phyloP scores from a whole-genome alignment of 176 grass and related monocot genomes.

The Carex parvula region DNA sequence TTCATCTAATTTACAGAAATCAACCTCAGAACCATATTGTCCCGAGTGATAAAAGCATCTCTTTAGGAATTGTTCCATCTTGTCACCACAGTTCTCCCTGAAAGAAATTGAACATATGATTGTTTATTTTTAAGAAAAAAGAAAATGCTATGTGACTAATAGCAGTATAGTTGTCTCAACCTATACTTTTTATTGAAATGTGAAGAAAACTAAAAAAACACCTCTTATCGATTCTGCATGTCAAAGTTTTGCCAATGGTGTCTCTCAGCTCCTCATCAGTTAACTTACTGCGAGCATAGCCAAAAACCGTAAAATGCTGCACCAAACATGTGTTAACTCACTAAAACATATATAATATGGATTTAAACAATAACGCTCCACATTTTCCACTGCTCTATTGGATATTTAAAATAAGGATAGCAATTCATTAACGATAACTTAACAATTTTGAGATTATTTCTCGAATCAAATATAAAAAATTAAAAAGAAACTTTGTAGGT shows the following conservation, averaged over 20 bases:
- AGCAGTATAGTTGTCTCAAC: background rate
- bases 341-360: constrained; percentile 16
- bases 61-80: constrained; percentile 84
- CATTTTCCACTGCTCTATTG: background rate
- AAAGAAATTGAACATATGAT: constrained; percentile 9
- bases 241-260: constrained; percentile 73
- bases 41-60: constrained; percentile 90
- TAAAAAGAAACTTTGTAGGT: background rate
- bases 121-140: background rate
- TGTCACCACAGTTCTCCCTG: constrained; percentile 78
- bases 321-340: constrained; percentile 34
- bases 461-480: background rate
- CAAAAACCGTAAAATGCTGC: constrained; percentile 94
- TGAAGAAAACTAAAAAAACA: constrained; percentile 8
- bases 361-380: background rate
- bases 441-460: background rate
- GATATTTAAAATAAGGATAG: background rate
- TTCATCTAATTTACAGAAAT: constrained; percentile 66
- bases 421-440: background rate
- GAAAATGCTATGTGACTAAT: background rate
- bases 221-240: constrained; percentile 88
- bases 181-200: background rate
- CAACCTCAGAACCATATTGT: constrained; percentile 70
- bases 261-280: constrained; percentile 76
- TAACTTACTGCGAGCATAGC: constrained; percentile 87